These are phyloP conservation scores for Xylaria scruposa DNA, from an alignment of 495 filamentous ascomycete species.

Conservation along the genomic window DNA sequence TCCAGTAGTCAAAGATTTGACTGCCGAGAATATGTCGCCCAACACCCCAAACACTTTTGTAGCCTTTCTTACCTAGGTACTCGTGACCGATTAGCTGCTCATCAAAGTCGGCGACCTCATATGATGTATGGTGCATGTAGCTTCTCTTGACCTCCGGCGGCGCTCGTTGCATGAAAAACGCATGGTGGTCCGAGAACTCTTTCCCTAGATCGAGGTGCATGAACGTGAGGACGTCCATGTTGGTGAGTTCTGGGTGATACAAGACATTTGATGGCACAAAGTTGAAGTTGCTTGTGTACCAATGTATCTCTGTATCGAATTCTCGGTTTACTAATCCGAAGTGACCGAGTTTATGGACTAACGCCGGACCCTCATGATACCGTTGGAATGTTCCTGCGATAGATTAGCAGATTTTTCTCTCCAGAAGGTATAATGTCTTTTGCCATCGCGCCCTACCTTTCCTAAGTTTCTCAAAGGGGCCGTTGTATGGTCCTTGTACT, in stretches of 20 bases:
- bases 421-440: background rate
- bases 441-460: conserved; percentile 10
- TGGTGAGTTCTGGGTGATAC: conserved; percentile 24
- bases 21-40: conserved; percentile 62
- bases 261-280: conserved; percentile 48
- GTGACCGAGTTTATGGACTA: conserved; percentile 68
- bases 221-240: conserved; percentile 29
- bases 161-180: conserved; percentile 58
- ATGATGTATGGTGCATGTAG: conserved; percentile 65
- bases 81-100: conserved; percentile 66
- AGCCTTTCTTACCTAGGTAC: conserved; percentile 59
- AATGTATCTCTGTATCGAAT: conserved; percentile 54
- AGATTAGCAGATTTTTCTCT: background rate
- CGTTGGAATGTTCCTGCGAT: conserved; percentile 23
- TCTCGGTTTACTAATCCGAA: conserved; percentile 60
- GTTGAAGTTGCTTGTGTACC: conserved; percentile 66
- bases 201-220: conserved; percentile 30
- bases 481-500: conserved; percentile 26
- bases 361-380: conserved; percentile 51
- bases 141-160: conserved; percentile 38
- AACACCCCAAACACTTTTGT: conserved; percentile 64
- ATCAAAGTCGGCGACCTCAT: conserved; percentile 69
- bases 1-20: conserved; percentile 65
- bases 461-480: conserved; percentile 27
- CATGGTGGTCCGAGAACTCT: conserved; percentile 59